Evolutionary conservation across 352 stramenopile genomes (phyloP), one percentile per base, ranked within the genome.

Genomic region (Pythium dissotocum): DNA sequence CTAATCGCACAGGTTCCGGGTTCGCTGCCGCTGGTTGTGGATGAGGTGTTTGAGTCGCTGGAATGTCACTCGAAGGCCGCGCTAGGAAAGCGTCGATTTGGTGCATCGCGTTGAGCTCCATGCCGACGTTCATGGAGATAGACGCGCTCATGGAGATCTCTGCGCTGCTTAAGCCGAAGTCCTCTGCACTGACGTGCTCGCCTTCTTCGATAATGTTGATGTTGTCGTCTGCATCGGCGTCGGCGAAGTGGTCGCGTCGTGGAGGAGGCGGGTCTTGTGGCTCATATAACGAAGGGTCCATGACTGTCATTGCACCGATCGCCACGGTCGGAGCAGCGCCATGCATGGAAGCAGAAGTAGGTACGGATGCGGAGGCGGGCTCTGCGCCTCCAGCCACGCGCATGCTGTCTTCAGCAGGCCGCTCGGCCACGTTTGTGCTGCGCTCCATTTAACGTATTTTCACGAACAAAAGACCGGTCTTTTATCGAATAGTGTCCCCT

Each of bases 61-160:
- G 13, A 40, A 54, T 26, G 14, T 40, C 8, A 10, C 9, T 57
- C 26, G 28, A 51, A 21, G 38, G 33, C 24, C 2, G 32, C 1
- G 24, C 57, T 44, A 90, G 61, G 36, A 90, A 86, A 21, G 77
- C 67, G 18, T 82, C 76, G 54, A 89, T 87, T 63, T 83, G 66
- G 35, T 72, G 80, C 59, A 86, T 71, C 44, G 77, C 62, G 44
- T 81, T 78, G 21, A 89, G 77, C 68, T 89, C 83, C 71, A 88
- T 75, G 64, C 61, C 77, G 71, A 87, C 85, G 61, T 88, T 77
- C 70, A 89, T 84, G 10, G 42, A 28, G 38, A 70, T 77, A 16
- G 62, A 33, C 48, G 80, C 70, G 63, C 78, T 77, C 51, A 85
- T 83, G 0, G 80, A 86, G 61, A 79, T 75, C 63, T 79, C 73